Conservation (phyloP, 2,329 filamentous ascomycete species). For the Cladobotryum mycophilum region DNA sequence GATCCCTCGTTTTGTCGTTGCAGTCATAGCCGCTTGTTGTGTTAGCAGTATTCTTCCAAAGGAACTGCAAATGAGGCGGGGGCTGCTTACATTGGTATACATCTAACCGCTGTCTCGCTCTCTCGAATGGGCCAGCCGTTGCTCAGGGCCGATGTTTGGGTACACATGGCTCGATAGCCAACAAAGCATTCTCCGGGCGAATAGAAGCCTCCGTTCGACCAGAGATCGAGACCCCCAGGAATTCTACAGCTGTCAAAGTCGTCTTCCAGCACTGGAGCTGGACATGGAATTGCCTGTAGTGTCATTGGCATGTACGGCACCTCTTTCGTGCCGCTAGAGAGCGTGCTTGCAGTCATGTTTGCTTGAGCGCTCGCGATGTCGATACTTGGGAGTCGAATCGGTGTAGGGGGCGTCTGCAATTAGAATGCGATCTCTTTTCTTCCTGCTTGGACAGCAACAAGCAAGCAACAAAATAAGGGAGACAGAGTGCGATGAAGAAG, state of each 20-base stretch:
- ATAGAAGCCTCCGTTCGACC: conserved; percentile 22
- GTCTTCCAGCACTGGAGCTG: conserved; percentile 15
- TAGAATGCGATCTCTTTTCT: too few species aligned
- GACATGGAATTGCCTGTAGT: conserved; percentile 15
- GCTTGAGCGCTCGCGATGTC: too few species aligned
- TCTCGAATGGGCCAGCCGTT: conserved; percentile 16
- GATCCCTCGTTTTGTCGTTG: conserved; percentile 16
- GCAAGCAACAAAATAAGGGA: too few species aligned
- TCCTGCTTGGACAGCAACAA: too few species aligned
- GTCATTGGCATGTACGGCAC: conserved; percentile 21
- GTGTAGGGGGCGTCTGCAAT: too few species aligned
- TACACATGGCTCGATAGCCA: conserved; percentile 22
- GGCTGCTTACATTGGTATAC: conserved; percentile 20
- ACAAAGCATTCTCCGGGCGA: conserved; percentile 25
- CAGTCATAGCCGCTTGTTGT: conserved; percentile 16
- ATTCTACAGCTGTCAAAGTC: conserved; percentile 18
- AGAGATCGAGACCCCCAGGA: conserved; percentile 19
- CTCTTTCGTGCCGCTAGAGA: conserved; percentile 10
- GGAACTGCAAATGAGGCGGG: neutral
- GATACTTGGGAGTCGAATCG: too few species aligned
- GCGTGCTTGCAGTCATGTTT: conserved; percentile 10
- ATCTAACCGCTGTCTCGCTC: conserved; percentile 23
- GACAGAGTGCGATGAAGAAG: too few species aligned
- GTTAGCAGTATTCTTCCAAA: neutral
- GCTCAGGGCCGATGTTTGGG: conserved; percentile 14